Base-by-base conservation (phyloP, 2,329 filamentous ascomycete genomes). In the Rhinocladiella mackenziei region DNA sequence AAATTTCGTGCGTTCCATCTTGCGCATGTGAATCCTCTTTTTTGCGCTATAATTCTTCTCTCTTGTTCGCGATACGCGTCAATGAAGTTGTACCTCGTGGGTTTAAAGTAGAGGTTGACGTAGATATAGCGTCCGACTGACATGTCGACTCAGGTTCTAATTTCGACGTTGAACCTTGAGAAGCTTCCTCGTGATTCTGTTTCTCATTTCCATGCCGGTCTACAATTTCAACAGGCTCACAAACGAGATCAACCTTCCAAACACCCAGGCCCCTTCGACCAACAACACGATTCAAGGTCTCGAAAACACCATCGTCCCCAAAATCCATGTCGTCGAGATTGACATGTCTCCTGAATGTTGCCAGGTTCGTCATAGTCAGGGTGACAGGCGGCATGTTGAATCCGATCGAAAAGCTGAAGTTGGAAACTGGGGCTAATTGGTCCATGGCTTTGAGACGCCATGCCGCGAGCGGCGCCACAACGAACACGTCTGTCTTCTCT, bases 271-370 rank as follows among this genome's bases (percentile, higher is more conserved):
- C 73, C 30, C 70, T 65, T 43, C 71, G 63, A 1, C 71, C 71
- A 25, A 74, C 51, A 2, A 75, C 70, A 18, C 72, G 61, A 14
- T 50, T 57, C 30, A 75, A 36, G 2, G 73, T 74, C 3, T 59
- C 50, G n/a, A 64, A 18, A 14, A 76, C 49, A 3, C 73, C 73
- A 32, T 75, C 73, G 10, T 65, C 63, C 8, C 58, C 70, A 46
- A 75, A 69, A 52, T 76, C 72, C 48, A 76, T 55, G 58, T 75
- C 73, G 53, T 76, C 73, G 13, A 76, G 57, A 45, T 73, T 74
- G 34, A 76, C 49, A 53, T 76, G 73, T 30, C 63, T 62, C 31
- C 58, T 57, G 45, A 69, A 72, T 5, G 60, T 65, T 65, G 67
- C 73, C 3, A 73, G 57, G 19, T 56, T 55, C 9, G 46, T 51